These are phyloP conservation scores for Linanthus parryae DNA, from an alignment of 148 eudicot genomes.

Conservation along the genomic window DNA sequence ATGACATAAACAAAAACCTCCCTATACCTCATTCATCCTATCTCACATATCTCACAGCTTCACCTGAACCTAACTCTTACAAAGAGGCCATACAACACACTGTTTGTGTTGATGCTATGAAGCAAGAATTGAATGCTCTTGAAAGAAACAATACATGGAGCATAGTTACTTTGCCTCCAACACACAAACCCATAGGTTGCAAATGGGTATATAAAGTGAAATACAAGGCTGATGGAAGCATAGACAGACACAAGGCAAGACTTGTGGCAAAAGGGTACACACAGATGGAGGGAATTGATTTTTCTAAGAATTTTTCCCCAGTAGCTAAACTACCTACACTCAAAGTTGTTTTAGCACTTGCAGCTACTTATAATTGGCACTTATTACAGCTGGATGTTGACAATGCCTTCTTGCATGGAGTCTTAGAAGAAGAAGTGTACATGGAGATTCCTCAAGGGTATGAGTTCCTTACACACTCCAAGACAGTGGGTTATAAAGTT, in stretches of 20 bases:
- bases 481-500: not conserved
- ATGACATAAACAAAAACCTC: no score
- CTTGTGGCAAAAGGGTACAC: not conserved
- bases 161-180: not conserved
- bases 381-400: not conserved
- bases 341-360: not conserved
- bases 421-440: not conserved
- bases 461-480: not conserved
- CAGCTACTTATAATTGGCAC: not conserved
- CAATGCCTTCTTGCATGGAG: not conserved
- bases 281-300: not conserved
- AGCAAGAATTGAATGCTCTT: not conserved
- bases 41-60: no score
- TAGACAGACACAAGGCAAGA: not conserved
- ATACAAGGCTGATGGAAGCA: not conserved
- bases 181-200: not conserved
- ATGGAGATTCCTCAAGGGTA: not conserved
- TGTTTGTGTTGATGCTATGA: no score
- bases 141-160: not conserved
- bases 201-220: conserved; percentile 3
- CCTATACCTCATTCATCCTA: no score
- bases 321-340: no score
- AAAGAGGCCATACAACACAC: no score
- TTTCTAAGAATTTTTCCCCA: not conserved
- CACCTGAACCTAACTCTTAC: no score